Evolutionary conservation across 495 filamentous ascomycete species (phyloP).

Genomic region (Talaromyces borbonicus): DNA sequence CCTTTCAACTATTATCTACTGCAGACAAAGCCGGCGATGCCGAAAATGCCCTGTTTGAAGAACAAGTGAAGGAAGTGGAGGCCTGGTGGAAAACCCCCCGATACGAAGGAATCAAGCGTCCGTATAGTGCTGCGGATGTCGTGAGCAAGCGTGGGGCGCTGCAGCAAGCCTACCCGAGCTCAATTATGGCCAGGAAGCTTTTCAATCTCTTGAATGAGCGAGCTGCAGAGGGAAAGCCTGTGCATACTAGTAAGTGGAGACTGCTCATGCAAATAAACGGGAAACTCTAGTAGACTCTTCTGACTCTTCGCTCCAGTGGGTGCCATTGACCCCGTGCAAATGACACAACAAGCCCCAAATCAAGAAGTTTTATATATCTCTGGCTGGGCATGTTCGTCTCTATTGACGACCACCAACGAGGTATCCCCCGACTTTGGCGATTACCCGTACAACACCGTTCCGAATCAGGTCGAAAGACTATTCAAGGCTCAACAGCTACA

Average conservation of each 20-base stretch:
- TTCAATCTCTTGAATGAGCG: conserved; percentile 77
- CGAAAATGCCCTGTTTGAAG: conserved; percentile 72
- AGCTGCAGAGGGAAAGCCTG: conserved; percentile 66
- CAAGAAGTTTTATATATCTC: conserved; percentile 95
- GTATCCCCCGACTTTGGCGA: conserved; percentile 96
- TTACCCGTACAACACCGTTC: conserved; percentile 97
- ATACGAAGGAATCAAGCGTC: conserved; percentile 80
- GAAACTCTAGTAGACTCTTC: background rate
- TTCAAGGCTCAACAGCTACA: conserved; percentile 96
- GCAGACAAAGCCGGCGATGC: conserved; percentile 60
- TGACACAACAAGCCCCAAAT: conserved; percentile 95
- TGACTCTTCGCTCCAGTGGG: conserved; percentile 51
- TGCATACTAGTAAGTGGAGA: conserved; percentile 66
- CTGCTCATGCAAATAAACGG: background rate
- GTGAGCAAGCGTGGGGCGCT: conserved; percentile 86
- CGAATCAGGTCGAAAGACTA: conserved; percentile 91
- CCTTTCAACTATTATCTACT: conserved; percentile 71
- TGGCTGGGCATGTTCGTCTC: conserved; percentile 92
- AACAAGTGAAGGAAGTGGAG: conserved; percentile 72
- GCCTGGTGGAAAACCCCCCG: conserved; percentile 80
- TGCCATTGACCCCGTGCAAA: conserved; percentile 94
- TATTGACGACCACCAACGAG: conserved; percentile 90
- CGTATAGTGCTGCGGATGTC: conserved; percentile 83
- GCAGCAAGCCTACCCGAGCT: conserved; percentile 80
- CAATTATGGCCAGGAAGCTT: conserved; percentile 85